Conservation (phyloP, 768 basidiomycete species). For the Leccinum incarnatum region DNA sequence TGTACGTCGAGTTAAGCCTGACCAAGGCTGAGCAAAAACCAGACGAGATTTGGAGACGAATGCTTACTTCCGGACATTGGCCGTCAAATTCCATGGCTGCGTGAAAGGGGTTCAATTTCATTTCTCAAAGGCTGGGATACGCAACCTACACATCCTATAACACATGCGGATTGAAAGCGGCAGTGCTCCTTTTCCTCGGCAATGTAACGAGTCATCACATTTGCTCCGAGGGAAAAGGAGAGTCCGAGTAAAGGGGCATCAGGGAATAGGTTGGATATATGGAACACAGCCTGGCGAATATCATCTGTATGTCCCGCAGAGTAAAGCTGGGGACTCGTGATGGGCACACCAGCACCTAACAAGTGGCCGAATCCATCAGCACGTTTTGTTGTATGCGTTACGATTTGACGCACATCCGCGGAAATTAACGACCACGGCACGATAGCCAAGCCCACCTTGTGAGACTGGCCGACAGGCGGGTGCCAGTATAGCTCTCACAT, state of each 20-base stretch:
- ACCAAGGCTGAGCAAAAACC: conserved; percentile 5
- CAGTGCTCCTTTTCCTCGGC: conserved; percentile 74
- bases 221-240: conserved; percentile 93
- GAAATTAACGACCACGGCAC: conserved; percentile 89
- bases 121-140: conserved; percentile 6
- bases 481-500: conserved; percentile 79
- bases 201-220: conserved; percentile 85
- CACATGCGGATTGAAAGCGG: conserved; percentile 63
- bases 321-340: conserved; percentile 82
- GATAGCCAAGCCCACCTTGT: conserved; percentile 86
- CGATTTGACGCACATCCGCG: conserved; percentile 69
- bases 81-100: conserved; percentile 50
- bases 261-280: conserved; percentile 71
- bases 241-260: conserved; percentile 79
- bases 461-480: conserved; percentile 67
- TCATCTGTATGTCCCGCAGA: conserved; percentile 91
- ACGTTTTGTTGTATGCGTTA: conserved; percentile 6
- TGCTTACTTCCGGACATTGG: conserved; percentile 35
- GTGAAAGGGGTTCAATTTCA: conserved; percentile 12
- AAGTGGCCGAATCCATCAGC: conserved; percentile 14
- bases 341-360: conserved; percentile 77
- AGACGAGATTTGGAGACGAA: conserved; percentile 11
- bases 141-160: conserved; percentile 67
- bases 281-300: conserved; percentile 74
- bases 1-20: conserved; percentile 55